Conservation (phyloP, 495 filamentous ascomycete species). For the Aspergillus conjunctus region DNA sequence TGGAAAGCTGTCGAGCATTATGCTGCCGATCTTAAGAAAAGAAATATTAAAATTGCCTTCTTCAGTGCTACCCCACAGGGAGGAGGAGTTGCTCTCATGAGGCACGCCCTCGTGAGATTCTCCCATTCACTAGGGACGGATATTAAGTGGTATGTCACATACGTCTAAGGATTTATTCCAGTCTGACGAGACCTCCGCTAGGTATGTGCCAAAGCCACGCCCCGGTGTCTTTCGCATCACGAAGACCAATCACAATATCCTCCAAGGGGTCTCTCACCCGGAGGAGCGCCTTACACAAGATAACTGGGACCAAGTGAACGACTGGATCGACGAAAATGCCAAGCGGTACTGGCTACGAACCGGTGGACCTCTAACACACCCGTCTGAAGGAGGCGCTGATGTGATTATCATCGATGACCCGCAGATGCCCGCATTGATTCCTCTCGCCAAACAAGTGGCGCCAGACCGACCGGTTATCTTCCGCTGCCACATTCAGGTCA, state of each 20-base stretch:
- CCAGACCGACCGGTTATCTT: constrained; percentile 78
- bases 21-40: constrained; percentile 63
- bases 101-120: constrained; percentile 79
- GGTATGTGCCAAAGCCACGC: constrained; percentile 80
- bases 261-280: constrained; percentile 75
- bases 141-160: constrained; percentile 66
- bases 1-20: constrained; percentile 73
- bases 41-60: constrained; percentile 75
- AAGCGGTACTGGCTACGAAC: constrained; percentile 72
- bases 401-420: constrained; percentile 83
- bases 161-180: background rate
- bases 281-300: constrained; percentile 61
- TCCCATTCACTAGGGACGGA: constrained; percentile 68
- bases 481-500: constrained; percentile 82
- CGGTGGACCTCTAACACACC: constrained; percentile 68
- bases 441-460: constrained; percentile 69
- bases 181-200: constrained; percentile 21
- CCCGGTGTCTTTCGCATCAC: constrained; percentile 85
- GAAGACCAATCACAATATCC: constrained; percentile 90
- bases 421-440: constrained; percentile 84
- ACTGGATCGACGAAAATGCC: constrained; percentile 80
- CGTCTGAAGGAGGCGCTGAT: constrained; percentile 74
- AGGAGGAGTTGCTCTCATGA: constrained; percentile 86
- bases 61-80: constrained; percentile 87
- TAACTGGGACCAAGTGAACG: constrained; percentile 60